Evolutionary conservation across 148 eudicot species (phyloP).

Genomic region (Cornus controversa): DNA sequence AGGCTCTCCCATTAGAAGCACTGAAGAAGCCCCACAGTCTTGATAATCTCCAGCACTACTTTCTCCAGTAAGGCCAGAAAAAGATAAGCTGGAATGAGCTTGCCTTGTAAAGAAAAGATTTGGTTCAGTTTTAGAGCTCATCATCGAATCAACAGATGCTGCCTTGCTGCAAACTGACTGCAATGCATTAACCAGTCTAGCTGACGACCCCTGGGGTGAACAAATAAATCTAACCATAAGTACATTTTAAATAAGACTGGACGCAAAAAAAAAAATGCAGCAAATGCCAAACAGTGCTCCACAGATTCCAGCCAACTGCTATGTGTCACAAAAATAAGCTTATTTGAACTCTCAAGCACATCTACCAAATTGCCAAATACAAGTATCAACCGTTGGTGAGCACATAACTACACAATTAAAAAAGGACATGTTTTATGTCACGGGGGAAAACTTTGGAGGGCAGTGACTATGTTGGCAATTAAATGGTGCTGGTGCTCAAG

Average conservation of each 20-base stretch:
- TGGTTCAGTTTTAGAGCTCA: conserved; percentile 59
- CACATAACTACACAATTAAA: background rate
- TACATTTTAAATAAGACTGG: background rate
- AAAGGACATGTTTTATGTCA: background rate
- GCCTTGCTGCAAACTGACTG: conserved; percentile 52
- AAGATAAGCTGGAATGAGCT: conserved; percentile 63
- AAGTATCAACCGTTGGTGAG: background rate
- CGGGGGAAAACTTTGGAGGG: background rate
- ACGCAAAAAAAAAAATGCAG: background rate
- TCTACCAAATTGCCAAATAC: background rate
- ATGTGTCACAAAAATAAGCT: background rate
- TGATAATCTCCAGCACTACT: conserved; percentile 78
- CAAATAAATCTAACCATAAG: background rate
- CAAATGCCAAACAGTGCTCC: background rate
- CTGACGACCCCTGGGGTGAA: conserved; percentile 34
- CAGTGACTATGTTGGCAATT: background rate
- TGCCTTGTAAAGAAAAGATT: conserved; percentile 49
- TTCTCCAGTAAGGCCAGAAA: conserved; percentile 74
- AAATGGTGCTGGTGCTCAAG: too few species aligned
- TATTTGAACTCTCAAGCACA: background rate
- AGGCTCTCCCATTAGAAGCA: conserved; percentile 78
- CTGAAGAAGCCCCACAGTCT: conserved; percentile 83
- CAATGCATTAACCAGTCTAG: conserved; percentile 22
- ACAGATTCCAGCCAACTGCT: too few species aligned
- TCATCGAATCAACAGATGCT: conserved; percentile 47